A percentile compares a stretch with the other conserved stretches of the same genome.
Evolutionary conservation across 1,139 yeast species (phyloP).

Genomic region (Taiozyma sp.): DNA sequence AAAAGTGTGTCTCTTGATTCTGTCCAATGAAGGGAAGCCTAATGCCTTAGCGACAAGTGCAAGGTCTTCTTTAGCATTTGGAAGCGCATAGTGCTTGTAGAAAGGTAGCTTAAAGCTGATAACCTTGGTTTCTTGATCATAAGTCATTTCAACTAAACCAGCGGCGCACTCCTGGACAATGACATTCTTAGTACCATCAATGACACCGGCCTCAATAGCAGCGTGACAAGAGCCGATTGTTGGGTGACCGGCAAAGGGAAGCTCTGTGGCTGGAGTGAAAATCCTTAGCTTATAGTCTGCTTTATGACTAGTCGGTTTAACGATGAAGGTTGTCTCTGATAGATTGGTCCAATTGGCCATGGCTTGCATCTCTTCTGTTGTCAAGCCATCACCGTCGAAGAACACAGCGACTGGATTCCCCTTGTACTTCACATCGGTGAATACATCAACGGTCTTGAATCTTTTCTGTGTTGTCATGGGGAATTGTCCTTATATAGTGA

Average conservation of each 20-base stretch:
- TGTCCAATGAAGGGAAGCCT: neutral
- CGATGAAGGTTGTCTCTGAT: constrained; percentile 50
- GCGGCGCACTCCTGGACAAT: constrained; percentile 40
- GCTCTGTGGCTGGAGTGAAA: constrained; percentile 40
- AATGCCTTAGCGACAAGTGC: neutral
- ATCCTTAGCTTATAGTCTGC: constrained; percentile 46
- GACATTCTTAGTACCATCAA: constrained; percentile 23
- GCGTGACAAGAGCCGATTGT: constrained; percentile 47
- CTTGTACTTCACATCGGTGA: constrained; percentile 34
- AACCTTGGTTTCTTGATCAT: constrained; percentile 12
- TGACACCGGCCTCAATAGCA: constrained; percentile 21
- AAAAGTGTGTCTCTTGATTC: constrained; percentile 4
- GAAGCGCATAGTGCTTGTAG: constrained; percentile 11
- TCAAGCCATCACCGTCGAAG: constrained; percentile 31
- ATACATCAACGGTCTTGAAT: constrained; percentile 50
- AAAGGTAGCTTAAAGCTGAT: constrained; percentile 26
- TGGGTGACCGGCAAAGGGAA: constrained; percentile 62
- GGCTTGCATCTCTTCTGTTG: constrained; percentile 35
- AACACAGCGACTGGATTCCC: constrained; percentile 58
- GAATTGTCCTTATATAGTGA: too few relatives aligned
- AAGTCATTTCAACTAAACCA: constrained; percentile 36
- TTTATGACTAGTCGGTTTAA: constrained; percentile 29
- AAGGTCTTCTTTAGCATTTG: neutral
- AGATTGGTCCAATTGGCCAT: constrained; percentile 25
- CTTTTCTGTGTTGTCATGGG: neutral